Evolutionary conservation across 768 basidiomycete genomes (phyloP), one percentile per base, ranked within the genome.

Genomic region (Podaxis pistillaris): DNA sequence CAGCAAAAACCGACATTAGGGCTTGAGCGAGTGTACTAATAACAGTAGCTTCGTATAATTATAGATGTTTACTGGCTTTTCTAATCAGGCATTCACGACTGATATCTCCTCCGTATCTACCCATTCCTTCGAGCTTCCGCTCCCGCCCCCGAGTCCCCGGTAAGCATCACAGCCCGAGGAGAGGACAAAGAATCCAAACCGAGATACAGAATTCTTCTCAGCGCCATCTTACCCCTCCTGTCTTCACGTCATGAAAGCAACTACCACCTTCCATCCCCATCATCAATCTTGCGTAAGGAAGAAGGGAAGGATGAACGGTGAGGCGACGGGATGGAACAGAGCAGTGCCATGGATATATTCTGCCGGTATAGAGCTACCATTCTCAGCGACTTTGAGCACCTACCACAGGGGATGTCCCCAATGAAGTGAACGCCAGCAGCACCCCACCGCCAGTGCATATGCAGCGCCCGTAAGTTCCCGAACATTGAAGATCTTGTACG

Each of bases 51-150:
- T 12, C 11, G 49, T 50, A 59, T 44, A 50, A 51, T 51, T 50
- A 51, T 59, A 59, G 58, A 17, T 19, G 50, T 52, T 33, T 51
- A 52, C 58, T 38, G 36, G 47, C 30, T 50, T 19, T 50, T 50
- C 58, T 37, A 46, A 57, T 57, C 41, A 57, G 56, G 56, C 36
- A 59, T 51, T 59, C 47, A 59, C 57, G 22, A 50, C 33, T 51
- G 58, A 51, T 59, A 59, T 59, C 58, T 59, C 58, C 58, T 52
- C 51, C 9, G 58, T 59, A 58, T 58, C 57, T 58, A 58, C 57
- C 49, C 58, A 51, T 51, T 59, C 37, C 47, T 38, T 37, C 19
- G 36, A 51, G 36, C 49, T 51, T 38, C 58, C 58, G 11, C 22
- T 33, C 22, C 58, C 58, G 22, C 58, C 58, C 47, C 58, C 58